A percentile compares a stretch with the other conserved stretches of the same genome.
Conservation (phyloP, 257 asterid species). For the Penstemon eatonii region DNA sequence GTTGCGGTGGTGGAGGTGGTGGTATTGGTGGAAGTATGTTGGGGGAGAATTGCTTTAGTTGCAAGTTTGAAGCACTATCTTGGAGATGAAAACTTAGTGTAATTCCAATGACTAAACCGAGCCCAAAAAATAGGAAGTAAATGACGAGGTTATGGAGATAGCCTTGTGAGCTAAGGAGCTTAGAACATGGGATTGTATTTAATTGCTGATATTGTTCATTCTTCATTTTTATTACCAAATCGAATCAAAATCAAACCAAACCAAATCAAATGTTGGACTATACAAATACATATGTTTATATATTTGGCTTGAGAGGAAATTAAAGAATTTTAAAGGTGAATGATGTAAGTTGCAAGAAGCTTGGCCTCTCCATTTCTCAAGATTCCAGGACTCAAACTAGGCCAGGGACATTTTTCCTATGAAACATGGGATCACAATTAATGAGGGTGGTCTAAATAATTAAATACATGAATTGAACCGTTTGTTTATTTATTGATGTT, state of each 20-base stretch:
- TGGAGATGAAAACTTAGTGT: slow-evolving; percentile 47
- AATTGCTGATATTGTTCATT: slow-evolving; percentile 11
- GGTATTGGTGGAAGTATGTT: background rate
- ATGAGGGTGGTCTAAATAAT: background rate
- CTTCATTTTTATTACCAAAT: background rate
- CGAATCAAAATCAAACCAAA: background rate
- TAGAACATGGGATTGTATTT: slow-evolving; percentile 25
- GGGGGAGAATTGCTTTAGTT: slow-evolving; percentile 31
- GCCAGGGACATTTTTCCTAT: background rate
- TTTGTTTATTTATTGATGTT: too few species aligned
- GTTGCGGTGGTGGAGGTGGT: background rate
- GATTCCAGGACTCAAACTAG: background rate
- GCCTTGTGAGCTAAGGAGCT: slow-evolving; percentile 29
- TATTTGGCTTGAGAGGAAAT: background rate
- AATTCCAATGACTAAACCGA: slow-evolving; percentile 73
- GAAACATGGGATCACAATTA: background rate
- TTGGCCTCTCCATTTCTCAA: background rate
- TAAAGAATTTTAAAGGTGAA: too few species aligned
- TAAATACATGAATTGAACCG: background rate
- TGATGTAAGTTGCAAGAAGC: background rate
- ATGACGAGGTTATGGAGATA: slow-evolving; percentile 45
- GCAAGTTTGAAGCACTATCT: slow-evolving; percentile 32
- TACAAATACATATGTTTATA: background rate
- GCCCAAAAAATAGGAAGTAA: slow-evolving; percentile 62
- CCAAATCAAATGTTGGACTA: background rate